Evolutionary conservation across 1,139 yeast species (phyloP).

Genomic region (Hansenula sp.): DNA sequence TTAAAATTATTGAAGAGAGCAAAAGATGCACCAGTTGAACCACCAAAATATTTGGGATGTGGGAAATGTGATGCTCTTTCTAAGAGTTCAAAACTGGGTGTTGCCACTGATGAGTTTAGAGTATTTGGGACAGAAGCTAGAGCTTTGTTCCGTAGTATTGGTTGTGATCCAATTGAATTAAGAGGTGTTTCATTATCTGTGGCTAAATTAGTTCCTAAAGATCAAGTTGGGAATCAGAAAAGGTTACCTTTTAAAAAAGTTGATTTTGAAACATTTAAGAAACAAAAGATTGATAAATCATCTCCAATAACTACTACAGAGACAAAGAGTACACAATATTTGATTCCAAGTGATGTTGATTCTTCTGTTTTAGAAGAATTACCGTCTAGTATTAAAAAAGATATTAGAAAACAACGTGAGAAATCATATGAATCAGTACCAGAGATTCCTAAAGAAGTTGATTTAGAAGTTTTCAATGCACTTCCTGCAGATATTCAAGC

Average conservation of each 20-base stretch:
- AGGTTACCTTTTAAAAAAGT: slow-evolving; percentile 33
- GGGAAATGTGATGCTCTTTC: slow-evolving; percentile 69
- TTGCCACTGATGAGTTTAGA: slow-evolving; percentile 60
- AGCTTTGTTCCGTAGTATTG: slow-evolving; percentile 49
- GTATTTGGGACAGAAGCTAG: slow-evolving; percentile 58
- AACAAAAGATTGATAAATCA: neutral
- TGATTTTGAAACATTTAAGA: slow-evolving; percentile 7
- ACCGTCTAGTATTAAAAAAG: slow-evolving; percentile 25
- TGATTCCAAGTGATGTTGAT: slow-evolving; percentile 26
- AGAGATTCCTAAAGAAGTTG: slow-evolving; percentile 33
- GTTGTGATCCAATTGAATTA: slow-evolving; percentile 61
- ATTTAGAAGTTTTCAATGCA: slow-evolving; percentile 50
- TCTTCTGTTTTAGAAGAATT: slow-evolving; percentile 25
- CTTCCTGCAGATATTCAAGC: slow-evolving; percentile 48
- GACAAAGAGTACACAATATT: slow-evolving; percentile 20
- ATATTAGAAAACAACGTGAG: slow-evolving; percentile 13
- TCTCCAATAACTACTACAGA: neutral
- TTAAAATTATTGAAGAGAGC: slow-evolving; percentile 65
- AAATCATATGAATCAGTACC: slow-evolving; percentile 13
- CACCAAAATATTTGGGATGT: slow-evolving; percentile 80
- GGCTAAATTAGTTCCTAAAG: slow-evolving; percentile 45
- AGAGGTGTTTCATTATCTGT: slow-evolving; percentile 78
- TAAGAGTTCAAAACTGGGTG: slow-evolving; percentile 57
- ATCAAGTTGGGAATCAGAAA: slow-evolving; percentile 34
- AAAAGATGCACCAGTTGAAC: slow-evolving; percentile 60